These are phyloP conservation scores for Blastobotrys attinorum DNA, from an alignment of 805 yeast species.

Conservation along the genomic window DNA sequence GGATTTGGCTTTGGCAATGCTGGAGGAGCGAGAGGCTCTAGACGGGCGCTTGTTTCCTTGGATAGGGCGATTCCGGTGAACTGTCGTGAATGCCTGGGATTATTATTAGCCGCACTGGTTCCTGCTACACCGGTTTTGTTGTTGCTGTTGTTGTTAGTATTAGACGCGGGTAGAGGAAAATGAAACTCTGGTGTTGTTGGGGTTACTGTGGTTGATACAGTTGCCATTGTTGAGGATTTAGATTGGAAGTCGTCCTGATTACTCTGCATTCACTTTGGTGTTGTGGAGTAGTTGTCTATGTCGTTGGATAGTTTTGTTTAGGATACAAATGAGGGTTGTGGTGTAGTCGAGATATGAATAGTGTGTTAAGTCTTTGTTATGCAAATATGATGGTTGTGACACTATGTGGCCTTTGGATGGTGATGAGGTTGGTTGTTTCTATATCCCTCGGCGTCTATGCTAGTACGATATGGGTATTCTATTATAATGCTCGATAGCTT, in stretches of 20 bases:
- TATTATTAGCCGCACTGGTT: background rate
- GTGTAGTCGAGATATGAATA: background rate
- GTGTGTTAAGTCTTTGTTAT: background rate
- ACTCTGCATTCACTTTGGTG: background rate
- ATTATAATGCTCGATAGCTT: too few relatives aligned
- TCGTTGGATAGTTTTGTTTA: background rate
- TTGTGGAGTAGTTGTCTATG: background rate
- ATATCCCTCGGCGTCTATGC: too few relatives aligned
- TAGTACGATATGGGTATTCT: too few relatives aligned
- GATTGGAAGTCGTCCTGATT: background rate
- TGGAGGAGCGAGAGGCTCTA: background rate
- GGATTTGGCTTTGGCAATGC: background rate
- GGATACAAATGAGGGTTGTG: background rate
- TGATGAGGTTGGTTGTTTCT: too few relatives aligned
- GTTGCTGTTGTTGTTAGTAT: background rate
- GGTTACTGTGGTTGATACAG: background rate
- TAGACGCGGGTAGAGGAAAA: conserved; percentile 1
- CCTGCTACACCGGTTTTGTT: background rate
- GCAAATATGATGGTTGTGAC: background rate
- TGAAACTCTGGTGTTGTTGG: conserved; percentile 1
- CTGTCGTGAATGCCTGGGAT: too few relatives aligned
- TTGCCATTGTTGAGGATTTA: background rate
- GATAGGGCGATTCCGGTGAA: too few relatives aligned
- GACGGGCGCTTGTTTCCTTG: too few relatives aligned
- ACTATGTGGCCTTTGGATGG: background rate